These are phyloP conservation scores for Candida rishiriensis DNA, from an alignment of 805 yeast genomes.

Conservation along the genomic window DNA sequence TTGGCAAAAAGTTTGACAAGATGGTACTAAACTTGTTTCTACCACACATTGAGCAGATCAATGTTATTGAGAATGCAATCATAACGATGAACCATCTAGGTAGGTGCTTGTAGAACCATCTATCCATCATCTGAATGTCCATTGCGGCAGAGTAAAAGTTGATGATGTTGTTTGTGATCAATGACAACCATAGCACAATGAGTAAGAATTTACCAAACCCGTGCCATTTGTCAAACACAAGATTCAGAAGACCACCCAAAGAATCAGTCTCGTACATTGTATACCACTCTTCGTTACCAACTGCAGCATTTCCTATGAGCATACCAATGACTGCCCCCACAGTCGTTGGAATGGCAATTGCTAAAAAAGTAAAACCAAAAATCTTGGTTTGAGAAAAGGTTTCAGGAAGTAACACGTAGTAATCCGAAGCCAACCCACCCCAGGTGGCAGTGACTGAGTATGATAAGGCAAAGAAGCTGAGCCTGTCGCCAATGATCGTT, in stretches of 20 bases:
- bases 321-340: conserved; percentile 74
- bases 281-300: conserved; percentile 51
- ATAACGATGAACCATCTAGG: conserved; percentile 81
- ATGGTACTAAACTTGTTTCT: conserved; percentile 67
- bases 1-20: conserved; percentile 77
- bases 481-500: conserved; percentile 61
- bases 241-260: conserved; percentile 69
- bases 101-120: conserved; percentile 43
- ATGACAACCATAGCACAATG: conserved; percentile 63
- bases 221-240: conserved; percentile 66
- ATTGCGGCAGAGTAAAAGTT: conserved; percentile 81
- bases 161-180: conserved; percentile 76
- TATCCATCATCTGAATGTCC: conserved; percentile 63
- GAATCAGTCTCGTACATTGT: conserved; percentile 54
- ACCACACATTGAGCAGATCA: conserved; percentile 73
- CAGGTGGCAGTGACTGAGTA: conserved; percentile 83
- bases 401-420: conserved; percentile 78
- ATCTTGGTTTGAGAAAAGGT: conserved; percentile 51
- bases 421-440: conserved; percentile 86
- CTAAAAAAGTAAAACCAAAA: conserved; percentile 59
- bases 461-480: conserved; percentile 66
- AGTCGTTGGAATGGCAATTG: conserved; percentile 65
- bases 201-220: conserved; percentile 76
- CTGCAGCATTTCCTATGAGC: conserved; percentile 64
- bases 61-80: conserved; percentile 54